Conservation (phyloP, 768 basidiomycete species). For the Pholiota conissans region DNA sequence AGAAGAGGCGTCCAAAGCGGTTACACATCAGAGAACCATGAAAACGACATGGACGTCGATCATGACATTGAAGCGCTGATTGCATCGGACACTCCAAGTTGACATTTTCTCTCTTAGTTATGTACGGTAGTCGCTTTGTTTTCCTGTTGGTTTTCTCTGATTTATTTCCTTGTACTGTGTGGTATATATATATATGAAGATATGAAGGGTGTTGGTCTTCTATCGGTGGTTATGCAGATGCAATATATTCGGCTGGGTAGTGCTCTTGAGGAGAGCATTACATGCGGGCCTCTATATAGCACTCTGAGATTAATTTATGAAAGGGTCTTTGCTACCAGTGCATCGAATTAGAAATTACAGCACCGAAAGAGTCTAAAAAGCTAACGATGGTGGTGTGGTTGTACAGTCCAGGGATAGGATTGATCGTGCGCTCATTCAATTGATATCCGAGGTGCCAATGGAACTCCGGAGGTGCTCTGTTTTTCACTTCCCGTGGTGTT, state of each 20-base stretch:
- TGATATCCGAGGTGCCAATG: slow-evolving; percentile 66
- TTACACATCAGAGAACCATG: slow-evolving; percentile 52
- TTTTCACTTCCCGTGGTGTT: slow-evolving; percentile 44
- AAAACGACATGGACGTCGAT: slow-evolving; percentile 33
- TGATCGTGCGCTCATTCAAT: slow-evolving; percentile 55
- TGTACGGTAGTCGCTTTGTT: background rate
- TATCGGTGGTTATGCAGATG: no score
- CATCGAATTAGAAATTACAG: background rate
- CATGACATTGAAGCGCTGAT: slow-evolving; percentile 26
- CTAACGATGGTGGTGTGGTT: background rate
- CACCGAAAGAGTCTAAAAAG: background rate
- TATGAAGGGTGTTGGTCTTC: background rate
- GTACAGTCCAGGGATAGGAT: background rate
- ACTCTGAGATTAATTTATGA: background rate
- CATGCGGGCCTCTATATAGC: background rate
- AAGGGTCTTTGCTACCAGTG: background rate
- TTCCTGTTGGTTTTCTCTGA: background rate
- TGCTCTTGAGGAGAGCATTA: background rate
- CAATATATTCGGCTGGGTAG: background rate
- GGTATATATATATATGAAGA: background rate
- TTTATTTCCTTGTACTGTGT: background rate
- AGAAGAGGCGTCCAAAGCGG: slow-evolving; percentile 50
- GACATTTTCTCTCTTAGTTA: background rate
- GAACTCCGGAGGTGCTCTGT: slow-evolving; percentile 52
- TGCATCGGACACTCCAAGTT: slow-evolving; percentile 15